Evolutionary conservation across 2,329 filamentous ascomycete species (phyloP), one percentile per base, ranked within the genome.

Genomic region (Aspergillus sp.): DNA sequence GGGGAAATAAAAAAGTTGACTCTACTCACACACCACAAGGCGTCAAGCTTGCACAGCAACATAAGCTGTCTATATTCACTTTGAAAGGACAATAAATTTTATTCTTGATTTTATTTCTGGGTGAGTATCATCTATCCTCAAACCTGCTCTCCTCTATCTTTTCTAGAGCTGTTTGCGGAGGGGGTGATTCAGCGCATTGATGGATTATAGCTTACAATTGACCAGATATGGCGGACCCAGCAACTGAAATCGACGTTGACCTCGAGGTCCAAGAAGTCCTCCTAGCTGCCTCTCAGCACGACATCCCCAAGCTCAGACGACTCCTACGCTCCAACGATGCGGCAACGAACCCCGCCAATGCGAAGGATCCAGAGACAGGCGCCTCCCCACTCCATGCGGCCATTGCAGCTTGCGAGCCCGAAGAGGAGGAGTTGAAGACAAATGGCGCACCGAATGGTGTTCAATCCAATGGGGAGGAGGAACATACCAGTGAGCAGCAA

Each of bases 331-430:
- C 77, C 52, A 77, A 79, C 62, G 69, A 73, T 39, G 65, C 66
- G 4, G 58, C 66, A 15, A 71, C 77, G 3, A 85, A 82, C 49
- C 87, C 78, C 78, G 90, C 79, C 33, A 92, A 89, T 72, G 86
- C 89, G 4, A 91, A 93, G 74, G 93, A 98, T 70, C 84, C 89
- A 6, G 86, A 88, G 60, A 96, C 93, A 1, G 90, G 91, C 59
- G 91, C 89, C 74, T 92, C 92, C 8, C 92, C 93, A 9, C 82
- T 98, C 14, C 95, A 98, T 76, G 90, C 93, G 21, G 91, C 92
- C 40, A 90, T 98, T 70, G 89, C 91, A n/a, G 83, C 88, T 3
- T 90, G 87, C 68, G 86, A 81, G 47, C 65, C 71, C 7, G 73
- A 77, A 35, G 65, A 69, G 4, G 64, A 75, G 3, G 63, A 66